Percentiles rank a stretch among this genome's conserved stretches.
Evolutionary conservation across 1,284 basidiomycete species (phyloP).

Genomic region (Cutaneotrichosporon spelunceum): DNA sequence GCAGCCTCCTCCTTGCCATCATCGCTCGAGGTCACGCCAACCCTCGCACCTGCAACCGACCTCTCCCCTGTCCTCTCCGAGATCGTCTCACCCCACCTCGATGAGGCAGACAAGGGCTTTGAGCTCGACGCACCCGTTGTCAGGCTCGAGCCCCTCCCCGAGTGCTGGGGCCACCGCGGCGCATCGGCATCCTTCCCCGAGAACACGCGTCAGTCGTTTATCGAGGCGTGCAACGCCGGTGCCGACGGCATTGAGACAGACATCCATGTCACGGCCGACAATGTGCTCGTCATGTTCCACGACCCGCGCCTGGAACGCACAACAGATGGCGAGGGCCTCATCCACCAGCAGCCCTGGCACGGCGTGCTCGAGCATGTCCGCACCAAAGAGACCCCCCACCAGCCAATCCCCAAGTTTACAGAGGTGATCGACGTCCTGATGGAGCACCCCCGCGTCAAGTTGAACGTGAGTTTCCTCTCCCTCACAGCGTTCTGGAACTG

Average conservation of each 20-base stretch:
- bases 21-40: slow-evolving; percentile 25
- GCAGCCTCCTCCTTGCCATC: neutral
- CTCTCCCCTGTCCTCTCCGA: slow-evolving; percentile 33
- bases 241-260: slow-evolving; percentile 96
- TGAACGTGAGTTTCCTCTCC: slow-evolving; percentile 77
- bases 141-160: slow-evolving; percentile 48
- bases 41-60: slow-evolving; percentile 25
- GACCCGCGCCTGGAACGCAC: slow-evolving; percentile 66
- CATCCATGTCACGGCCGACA: slow-evolving; percentile 89
- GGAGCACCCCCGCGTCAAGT: slow-evolving; percentile 66
- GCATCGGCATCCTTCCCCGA: slow-evolving; percentile 67
- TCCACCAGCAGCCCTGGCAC: slow-evolving; percentile 54
- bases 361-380: slow-evolving; percentile 61
- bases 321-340: slow-evolving; percentile 57
- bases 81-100: slow-evolving; percentile 32
- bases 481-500: slow-evolving; percentile 61
- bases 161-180: slow-evolving; percentile 93
- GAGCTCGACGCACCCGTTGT: slow-evolving; percentile 21
- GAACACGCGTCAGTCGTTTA: slow-evolving; percentile 88
- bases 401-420: slow-evolving; percentile 80
- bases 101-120: slow-evolving; percentile 23
- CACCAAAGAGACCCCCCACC: slow-evolving; percentile 75
- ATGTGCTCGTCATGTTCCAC: slow-evolving; percentile 92
- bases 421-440: slow-evolving; percentile 79
- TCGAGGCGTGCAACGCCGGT: slow-evolving; percentile 86